Evolutionary conservation across 768 basidiomycete genomes (phyloP), one percentile per base, ranked within the genome.

Genomic region (Collybiopsis confluens): DNA sequence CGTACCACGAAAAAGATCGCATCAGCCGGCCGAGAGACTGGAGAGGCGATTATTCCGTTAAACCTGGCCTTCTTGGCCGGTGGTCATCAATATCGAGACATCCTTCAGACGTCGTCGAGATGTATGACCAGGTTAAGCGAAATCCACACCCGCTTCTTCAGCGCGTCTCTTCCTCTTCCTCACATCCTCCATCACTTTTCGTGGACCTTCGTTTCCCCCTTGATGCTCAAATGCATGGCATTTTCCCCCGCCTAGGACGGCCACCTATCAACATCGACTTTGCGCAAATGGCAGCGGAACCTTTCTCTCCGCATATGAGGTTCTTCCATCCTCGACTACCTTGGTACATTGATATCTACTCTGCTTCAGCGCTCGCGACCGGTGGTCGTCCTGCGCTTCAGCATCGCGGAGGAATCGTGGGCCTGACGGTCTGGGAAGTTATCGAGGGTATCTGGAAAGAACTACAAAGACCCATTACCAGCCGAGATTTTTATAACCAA

Each of bases 281-380:
- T 57, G 70, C 73, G 11, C 81, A 80, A 41, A 72, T 80, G 48
- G 79, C 77, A 21, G 79, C 79, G 13, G 69, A 71, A 37, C 83
- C 83, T 1, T 73, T 81, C 1, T 67, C 77, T 0, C 61, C 67
- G 4, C 66, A 65, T 53, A 76, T 87, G 70, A 80, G 82, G 11
- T 61, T 88, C 46, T 81, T 74, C 60, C 82, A 85, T 64, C 66
- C 76, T 0, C 68, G 71, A 33, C 67, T 85, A 1, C 86, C 86
- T 0, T 88, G 86, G 86, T 84, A 79, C 65, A 76, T 88, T 63
- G 85, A 87, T 58, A 70, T 86, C 16, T 61, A 62, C 21, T 65
- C 75, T 35, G 64, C 64, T n/a, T 66, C 75, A 37, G 64, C 64
- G 7, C 71, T 76, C 38, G 72, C 74, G 2, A 67, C 77, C 21